Evolutionary conservation across 805 yeast species (phyloP), one percentile per base, ranked within the genome.

Genomic region (Scheffersomyces coipomensis): DNA sequence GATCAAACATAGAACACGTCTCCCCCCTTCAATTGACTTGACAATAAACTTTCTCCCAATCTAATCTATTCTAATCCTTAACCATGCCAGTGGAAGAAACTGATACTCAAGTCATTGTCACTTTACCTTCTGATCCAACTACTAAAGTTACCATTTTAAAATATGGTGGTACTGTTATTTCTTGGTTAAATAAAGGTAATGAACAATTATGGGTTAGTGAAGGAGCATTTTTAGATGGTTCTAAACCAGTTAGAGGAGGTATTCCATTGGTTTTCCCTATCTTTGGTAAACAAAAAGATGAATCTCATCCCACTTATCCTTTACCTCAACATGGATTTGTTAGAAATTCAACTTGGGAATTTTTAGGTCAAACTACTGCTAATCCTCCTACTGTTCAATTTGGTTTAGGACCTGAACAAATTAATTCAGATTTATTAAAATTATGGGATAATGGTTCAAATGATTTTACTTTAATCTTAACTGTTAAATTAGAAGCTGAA

Each of bases 261-360:
- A 87, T 93, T 38, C 99, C 99, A 10, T 69, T 93, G 18, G 98
- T 91, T 7, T 93, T 93, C 75, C 99, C 99, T 2, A 87, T 84
- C 1, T 86, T 86, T 54, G 98, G 99, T 43, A 89, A 81, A 47
- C 68, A 73, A 11, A 70, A 73, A 23, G 71, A 76, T 6, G 73
- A 68, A 40, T 19, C 39, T 8, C 72, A 66, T 42, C 85, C 86
- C 3, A 78, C 89, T 29, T 72, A 69, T 37, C 60, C 75, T 25
- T 75, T 93, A 47, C 97, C 97, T 15, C 98, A 93, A 67, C 99
- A 93, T 59, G 99, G 99, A 1, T 86, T 93, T 67, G 99, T 96
- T 15, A 76, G 99, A 62, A 84, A 79, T 61, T 82, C 91, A 11
- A 67, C 74, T 2, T 93, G 99, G 99, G 97, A 93, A 62, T 87